phyloP scores from a whole-genome alignment of 306 rosid genomes.

The Dryas alaskensis region DNA sequence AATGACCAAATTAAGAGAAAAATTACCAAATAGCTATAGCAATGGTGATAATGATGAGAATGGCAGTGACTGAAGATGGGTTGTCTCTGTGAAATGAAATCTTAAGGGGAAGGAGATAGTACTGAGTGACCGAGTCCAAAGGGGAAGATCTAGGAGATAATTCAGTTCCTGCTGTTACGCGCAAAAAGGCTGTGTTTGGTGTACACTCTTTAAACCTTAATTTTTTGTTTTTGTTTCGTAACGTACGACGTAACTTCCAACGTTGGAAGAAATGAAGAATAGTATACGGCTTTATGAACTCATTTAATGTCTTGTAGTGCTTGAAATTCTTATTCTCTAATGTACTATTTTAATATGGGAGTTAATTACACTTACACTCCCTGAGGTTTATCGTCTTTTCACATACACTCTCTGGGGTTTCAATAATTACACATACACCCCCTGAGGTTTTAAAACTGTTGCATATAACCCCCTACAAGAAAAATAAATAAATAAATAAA shows the following conservation, averaged over 20 bases:
- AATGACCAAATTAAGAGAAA: background rate
- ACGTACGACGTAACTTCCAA: slow-evolving; percentile 4
- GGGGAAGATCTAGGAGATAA: slow-evolving; percentile 61
- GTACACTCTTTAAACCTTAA: background rate
- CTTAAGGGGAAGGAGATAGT: slow-evolving; percentile 20
- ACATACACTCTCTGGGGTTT: no score
- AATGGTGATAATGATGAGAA: slow-evolving; percentile 18
- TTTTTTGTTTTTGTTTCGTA: background rate
- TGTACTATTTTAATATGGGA: no score
- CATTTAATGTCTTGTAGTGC: background rate
- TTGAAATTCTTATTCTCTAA: background rate
- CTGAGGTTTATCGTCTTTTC: no score
- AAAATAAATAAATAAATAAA: no score
- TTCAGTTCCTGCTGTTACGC: slow-evolving; percentile 52
- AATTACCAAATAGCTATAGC: background rate
- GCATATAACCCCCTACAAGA: no score
- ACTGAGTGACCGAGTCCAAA: slow-evolving; percentile 48
- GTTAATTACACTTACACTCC: no score
- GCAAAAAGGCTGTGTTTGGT: slow-evolving; percentile 39
- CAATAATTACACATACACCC: no score
- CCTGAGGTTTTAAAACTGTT: no score
- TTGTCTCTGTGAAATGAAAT: background rate
- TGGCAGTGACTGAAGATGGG: slow-evolving; percentile 15
- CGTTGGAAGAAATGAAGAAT: background rate
- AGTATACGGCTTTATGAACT: background rate